Base-by-base conservation (phyloP, 176 grass and related monocot species). In the Areca catechu region DNA sequence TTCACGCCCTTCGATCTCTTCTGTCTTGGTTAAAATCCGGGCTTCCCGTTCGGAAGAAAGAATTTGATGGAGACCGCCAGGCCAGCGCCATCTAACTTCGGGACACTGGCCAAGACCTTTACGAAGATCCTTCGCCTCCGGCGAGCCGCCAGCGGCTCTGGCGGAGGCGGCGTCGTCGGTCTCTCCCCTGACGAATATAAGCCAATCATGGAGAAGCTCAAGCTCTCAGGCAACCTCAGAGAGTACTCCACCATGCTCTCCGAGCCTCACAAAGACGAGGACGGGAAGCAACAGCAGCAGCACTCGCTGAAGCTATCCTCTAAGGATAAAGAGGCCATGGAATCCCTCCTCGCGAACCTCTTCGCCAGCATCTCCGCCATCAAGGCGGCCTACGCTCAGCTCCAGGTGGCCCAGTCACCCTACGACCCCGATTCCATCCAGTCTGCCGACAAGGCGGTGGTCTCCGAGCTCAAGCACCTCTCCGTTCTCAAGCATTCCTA, bases 311-410 rank as follows among this genome's bases (percentile, higher is more conserved):
- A 43, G 7, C 34, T 43, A 7, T 43, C 34, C 9, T 43, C 34
- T 10, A 51, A 66, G 17, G 65, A 76, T 20, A 74, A 49, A 5
- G 73, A 74, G 18, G 80, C 79, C 0, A 69, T 68, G 15, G 84
- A 93, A 7, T 55, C 83, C 1, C 78, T 92, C 4, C 72, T 98
- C 0, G 76, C 84, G 0, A 85, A 61, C 62, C 79, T 98, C 9
- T 98, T 98, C 68, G 81, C 88, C 1, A 83, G 83, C 7, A 62
- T 89, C 37, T 98, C 94, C 3, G 84, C 94, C n/a, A 80, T 98
- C 18, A 89, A 98, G 71, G 93, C 93, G 22, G 77, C 87, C 22
- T 98, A 98, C 71, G 93, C 84, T 19, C 80, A 98, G 74, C 80
- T 98, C 54, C 93, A 98, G 81, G 66, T 90, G 12, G 87, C 93